These are phyloP conservation scores for Globisporangium mamillatum DNA, from an alignment of 352 stramenopile genomes.

Conservation along the genomic window DNA sequence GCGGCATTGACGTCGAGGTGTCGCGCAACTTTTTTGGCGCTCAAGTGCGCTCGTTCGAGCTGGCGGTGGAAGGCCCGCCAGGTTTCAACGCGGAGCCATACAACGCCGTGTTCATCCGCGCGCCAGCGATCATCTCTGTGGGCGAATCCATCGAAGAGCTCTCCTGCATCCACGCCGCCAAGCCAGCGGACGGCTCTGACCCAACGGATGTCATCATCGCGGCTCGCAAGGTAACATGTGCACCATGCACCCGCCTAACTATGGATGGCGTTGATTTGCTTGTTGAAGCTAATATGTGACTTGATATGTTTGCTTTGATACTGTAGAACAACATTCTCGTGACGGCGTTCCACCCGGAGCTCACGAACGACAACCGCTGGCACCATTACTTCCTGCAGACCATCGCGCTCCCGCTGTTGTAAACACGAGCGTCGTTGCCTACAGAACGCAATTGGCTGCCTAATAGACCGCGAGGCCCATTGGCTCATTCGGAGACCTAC, in stretches of 20 bases:
- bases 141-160: constrained; percentile 89
- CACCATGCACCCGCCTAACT: background rate
- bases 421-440: constrained; percentile 10
- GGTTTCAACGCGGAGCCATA: constrained; percentile 69
- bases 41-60: constrained; percentile 87
- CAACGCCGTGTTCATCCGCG: constrained; percentile 96
- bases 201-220: constrained; percentile 80
- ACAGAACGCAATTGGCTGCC: background rate
- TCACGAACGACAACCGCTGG: constrained; percentile 93
- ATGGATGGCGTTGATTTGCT: background rate
- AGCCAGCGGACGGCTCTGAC: constrained; percentile 72
- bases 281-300: background rate
- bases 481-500: constrained; percentile 1
- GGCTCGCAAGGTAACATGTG: constrained; percentile 51
- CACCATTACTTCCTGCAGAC: constrained; percentile 93
- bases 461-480: background rate
- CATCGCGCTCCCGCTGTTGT: constrained; percentile 51
- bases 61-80: constrained; percentile 54
- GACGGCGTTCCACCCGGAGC: constrained; percentile 96
- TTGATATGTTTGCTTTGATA: background rate
- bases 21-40: constrained; percentile 97
- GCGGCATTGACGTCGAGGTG: constrained; percentile 94
- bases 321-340: constrained; percentile 88
- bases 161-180: constrained; percentile 77
- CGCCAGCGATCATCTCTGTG: constrained; percentile 93